A percentile compares a stretch with the other conserved stretches of the same genome.
Evolutionary conservation across 1,284 basidiomycete genomes (phyloP).

Genomic region (Trametes pubescens): DNA sequence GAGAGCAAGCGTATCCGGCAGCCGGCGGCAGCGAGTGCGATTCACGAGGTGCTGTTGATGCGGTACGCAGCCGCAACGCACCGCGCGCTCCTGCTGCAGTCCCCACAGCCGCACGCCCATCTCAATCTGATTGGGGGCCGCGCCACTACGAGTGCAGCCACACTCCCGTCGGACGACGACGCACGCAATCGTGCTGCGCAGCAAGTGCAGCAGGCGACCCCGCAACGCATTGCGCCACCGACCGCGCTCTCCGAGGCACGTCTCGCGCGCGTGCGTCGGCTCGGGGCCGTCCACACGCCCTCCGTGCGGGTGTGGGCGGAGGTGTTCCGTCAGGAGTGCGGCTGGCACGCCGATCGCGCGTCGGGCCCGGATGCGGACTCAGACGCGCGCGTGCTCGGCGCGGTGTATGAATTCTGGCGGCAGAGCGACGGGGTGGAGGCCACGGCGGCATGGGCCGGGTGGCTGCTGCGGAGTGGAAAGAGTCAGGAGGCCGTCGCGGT

Average conservation of each 20-base stretch:
- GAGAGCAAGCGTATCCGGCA: conserved; percentile 56
- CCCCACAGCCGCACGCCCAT: conserved; percentile 1
- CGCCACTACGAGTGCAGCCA: background rate
- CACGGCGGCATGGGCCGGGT: conserved; percentile 54
- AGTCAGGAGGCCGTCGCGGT: conserved; percentile 39
- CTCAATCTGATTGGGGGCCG: background rate
- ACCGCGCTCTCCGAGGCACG: conserved; percentile 34
- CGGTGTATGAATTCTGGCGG: conserved; percentile 55
- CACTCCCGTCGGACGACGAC: background rate
- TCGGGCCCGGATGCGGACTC: conserved; percentile 19
- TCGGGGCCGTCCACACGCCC: conserved; percentile 52
- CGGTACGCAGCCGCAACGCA: conserved; percentile 47
- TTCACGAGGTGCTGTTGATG: conserved; percentile 59
- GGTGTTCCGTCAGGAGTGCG: conserved; percentile 47
- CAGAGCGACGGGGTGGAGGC: conserved; percentile 48
- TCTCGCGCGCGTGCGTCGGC: conserved; percentile 49
- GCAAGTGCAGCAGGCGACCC: conserved; percentile 16
- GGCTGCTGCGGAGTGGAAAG: conserved; percentile 52
- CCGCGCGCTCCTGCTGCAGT: conserved; percentile 36
- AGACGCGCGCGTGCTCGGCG: conserved; percentile 45
- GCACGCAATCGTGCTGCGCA: conserved; percentile 17
- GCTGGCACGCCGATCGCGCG: conserved; percentile 12
- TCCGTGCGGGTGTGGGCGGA: conserved; percentile 54
- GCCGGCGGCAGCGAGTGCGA: conserved; percentile 44
- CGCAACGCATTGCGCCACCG: conserved; percentile 11